A percentile compares a stretch with the other conserved stretches of the same genome.
Evolutionary conservation across 2,329 filamentous ascomycete genomes (phyloP).

Genomic region (Botryotinia narcissicola): DNA sequence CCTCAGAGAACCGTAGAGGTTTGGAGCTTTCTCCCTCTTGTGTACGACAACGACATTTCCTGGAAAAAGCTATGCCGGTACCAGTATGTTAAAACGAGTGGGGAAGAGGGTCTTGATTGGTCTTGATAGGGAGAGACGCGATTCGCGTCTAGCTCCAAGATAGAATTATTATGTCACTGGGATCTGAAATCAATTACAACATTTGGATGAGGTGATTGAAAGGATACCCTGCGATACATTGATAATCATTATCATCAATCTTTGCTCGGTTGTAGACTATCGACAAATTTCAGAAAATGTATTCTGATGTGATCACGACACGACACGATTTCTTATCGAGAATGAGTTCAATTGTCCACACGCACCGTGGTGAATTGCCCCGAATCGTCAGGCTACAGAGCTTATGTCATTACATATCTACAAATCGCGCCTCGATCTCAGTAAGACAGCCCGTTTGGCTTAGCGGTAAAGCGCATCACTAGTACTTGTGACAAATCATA

Average conservation of each 20-base stretch:
- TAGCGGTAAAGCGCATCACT: slow-evolving; percentile 17
- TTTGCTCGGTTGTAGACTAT: background rate
- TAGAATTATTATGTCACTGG: background rate
- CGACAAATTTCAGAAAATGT: background rate
- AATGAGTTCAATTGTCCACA: background rate
- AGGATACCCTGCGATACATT: background rate
- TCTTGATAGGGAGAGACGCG: background rate
- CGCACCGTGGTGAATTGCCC: too few species aligned
- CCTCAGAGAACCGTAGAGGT: background rate
- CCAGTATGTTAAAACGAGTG: background rate
- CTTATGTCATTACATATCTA: fast-evolving
- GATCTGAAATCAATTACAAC: background rate
- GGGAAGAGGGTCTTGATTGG: background rate
- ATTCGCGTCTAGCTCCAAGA: background rate
- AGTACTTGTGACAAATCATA: background rate
- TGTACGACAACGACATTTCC: background rate
- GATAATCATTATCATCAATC: background rate
- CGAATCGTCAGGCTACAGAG: background rate
- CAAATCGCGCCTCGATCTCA: fast-evolving
- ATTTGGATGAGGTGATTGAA: background rate
- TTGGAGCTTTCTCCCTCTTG: background rate
- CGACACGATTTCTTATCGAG: background rate
- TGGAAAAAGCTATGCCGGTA: background rate
- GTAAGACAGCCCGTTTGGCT: slow-evolving; percentile 5
- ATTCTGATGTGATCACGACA: background rate